Percentiles rank a stretch among this genome's conserved stretches.
These are phyloP conservation scores for Austroboletus festivus DNA, from an alignment of 768 basidiomycete genomes.

Conservation along the genomic window DNA sequence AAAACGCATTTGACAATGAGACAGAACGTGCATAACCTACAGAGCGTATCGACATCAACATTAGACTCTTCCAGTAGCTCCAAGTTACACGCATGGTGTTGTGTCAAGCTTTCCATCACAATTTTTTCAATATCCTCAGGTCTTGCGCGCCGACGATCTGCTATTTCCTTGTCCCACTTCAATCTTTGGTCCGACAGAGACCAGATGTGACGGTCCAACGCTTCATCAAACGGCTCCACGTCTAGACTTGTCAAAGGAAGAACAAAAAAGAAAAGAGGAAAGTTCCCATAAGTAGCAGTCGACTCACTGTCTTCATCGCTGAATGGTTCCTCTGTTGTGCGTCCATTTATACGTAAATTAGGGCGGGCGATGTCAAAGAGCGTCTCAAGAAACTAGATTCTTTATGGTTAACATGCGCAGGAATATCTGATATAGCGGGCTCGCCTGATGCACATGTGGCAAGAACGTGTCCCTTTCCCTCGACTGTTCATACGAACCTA, in stretches of 20 bases:
- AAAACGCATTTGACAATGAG: neutral
- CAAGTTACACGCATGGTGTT: conserved; percentile 31
- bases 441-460: conserved; percentile 52
- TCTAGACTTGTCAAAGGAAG: conserved; percentile 41
- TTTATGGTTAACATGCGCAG: neutral
- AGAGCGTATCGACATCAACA: neutral
- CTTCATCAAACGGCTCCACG: conserved; percentile 83
- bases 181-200: conserved; percentile 71
- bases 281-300: neutral
- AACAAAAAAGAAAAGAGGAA: neutral
- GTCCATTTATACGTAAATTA: conserved; percentile 80
- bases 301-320: conserved; percentile 50
- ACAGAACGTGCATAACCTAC: conserved; percentile 9
- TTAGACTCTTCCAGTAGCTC: conserved; percentile 19
- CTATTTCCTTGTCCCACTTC: conserved; percentile 71
- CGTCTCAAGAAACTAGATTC: conserved; percentile 53
- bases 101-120: conserved; percentile 37
- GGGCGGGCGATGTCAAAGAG: conserved; percentile 61
- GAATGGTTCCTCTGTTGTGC: conserved; percentile 64
- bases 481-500: conserved; percentile 37
- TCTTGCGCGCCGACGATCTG: conserved; percentile 58
- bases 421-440: conserved; percentile 6
- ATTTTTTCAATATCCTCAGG: conserved; percentile 52
- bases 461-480: conserved; percentile 46
- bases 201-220: conserved; percentile 79